Conservation (phyloP, 345 rosid genomes). For the Hibiscus trionum region DNA sequence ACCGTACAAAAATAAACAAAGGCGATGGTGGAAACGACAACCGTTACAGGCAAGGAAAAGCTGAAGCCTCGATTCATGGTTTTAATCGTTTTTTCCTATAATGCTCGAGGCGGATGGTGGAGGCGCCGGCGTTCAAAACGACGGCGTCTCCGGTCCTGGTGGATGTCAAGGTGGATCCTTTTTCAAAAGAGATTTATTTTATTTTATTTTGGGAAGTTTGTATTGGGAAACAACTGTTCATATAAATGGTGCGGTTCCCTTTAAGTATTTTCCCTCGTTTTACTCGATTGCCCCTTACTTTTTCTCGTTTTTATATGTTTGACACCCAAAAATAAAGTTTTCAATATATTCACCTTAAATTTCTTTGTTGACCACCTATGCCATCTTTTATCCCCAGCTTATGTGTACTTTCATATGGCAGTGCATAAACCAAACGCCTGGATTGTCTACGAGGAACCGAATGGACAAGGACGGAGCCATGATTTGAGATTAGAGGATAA, state of each 20-base stretch:
- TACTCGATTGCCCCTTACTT: background rate
- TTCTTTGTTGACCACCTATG: background rate
- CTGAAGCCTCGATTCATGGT: conserved; percentile 49
- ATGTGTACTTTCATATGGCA: too few species aligned
- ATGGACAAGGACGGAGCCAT: too few species aligned
- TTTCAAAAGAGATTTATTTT: background rate
- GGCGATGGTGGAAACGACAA: conserved; percentile 52
- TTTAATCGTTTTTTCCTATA: background rate
- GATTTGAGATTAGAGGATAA: too few species aligned
- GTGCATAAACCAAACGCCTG: too few species aligned
- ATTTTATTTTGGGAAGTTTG: background rate
- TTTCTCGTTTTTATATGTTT: background rate
- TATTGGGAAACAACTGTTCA: background rate
- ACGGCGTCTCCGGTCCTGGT: conserved; percentile 55
- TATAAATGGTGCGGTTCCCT: conserved; percentile 7
- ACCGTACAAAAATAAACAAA: conserved; percentile 65
- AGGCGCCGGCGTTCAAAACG: conserved; percentile 63
- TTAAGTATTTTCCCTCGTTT: background rate
- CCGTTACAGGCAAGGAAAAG: conserved; percentile 44
- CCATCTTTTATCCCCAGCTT: too few species aligned
- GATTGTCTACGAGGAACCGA: too few species aligned
- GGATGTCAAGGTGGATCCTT: background rate
- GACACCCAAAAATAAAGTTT: background rate
- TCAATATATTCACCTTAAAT: background rate
- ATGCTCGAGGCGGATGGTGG: conserved; percentile 12